Percentiles rank a stretch among this genome's conserved stretches.
phyloP scores from a whole-genome alignment of 2,329 filamentous ascomycete genomes.

The Nemania sp. region DNA sequence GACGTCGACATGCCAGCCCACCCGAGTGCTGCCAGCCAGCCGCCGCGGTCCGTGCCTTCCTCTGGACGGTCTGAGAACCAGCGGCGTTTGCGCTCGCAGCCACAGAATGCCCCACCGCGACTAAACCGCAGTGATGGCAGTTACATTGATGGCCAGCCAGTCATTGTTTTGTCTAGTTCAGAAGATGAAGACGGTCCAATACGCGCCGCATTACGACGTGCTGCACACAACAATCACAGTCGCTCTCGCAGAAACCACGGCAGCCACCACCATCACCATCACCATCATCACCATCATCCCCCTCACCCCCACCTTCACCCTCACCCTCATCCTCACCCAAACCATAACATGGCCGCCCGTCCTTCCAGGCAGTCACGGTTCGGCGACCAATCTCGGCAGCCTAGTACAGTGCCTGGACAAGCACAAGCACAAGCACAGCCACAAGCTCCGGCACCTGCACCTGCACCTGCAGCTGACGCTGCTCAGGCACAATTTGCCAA shows the following conservation, averaged over 20 bases:
- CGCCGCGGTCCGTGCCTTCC: constrained; percentile 6
- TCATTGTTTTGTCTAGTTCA: constrained; percentile 37
- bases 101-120: constrained; percentile 32
- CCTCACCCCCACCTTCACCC: constrained; percentile 1
- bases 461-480: too few relatives aligned
- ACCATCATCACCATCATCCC: constrained; percentile 8
- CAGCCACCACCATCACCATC: constrained; percentile 6
- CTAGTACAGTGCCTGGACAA: too few relatives aligned
- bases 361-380: constrained; percentile 16
- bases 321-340: too few relatives aligned
- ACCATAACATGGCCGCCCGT: constrained; percentile 4
- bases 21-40: constrained; percentile 4
- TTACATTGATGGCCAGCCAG: constrained; percentile 31
- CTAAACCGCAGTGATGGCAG: constrained; percentile 37
- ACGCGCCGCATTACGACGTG: constrained; percentile 13
- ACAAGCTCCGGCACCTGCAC: background rate
- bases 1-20: constrained; percentile 4
- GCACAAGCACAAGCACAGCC: too few relatives aligned
- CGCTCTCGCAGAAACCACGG: constrained; percentile 1
- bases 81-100: constrained; percentile 31
- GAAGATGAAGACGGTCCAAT: constrained; percentile 36
- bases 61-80: constrained; percentile 25
- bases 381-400: constrained; percentile 11
- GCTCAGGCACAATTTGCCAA: constrained; percentile 2
- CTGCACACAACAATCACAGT: constrained; percentile 7